phyloP scores from a whole-genome alignment of 768 basidiomycete species.

The Kwoniella bestiolae region DNA sequence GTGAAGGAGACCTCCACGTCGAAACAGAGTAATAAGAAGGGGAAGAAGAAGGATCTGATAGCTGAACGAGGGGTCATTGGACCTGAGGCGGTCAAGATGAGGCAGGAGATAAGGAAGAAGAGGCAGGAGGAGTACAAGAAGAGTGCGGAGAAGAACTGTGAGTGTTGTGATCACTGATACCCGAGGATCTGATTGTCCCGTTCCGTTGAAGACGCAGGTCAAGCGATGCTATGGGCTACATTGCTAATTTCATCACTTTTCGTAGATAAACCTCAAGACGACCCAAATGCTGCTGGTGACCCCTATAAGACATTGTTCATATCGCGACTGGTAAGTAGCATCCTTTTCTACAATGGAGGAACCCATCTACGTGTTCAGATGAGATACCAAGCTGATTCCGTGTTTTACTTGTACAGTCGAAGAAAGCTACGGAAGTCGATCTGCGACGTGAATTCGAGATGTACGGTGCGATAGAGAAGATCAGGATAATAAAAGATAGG shows the following conservation, averaged over 20 bases:
- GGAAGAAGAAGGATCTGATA: constrained; percentile 67
- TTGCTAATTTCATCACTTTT: neutral
- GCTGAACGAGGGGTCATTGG: constrained; percentile 48
- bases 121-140: constrained; percentile 57
- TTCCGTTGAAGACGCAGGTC: neutral
- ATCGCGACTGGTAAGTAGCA: constrained; percentile 72
- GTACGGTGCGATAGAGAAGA: constrained; percentile 91
- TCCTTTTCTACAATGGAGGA: neutral
- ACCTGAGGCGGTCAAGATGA: constrained; percentile 54
- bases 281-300: constrained; percentile 87
- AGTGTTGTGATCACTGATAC: constrained; percentile 56
- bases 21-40: constrained; percentile 62
- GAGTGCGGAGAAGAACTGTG: constrained; percentile 68
- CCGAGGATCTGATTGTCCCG: too few relatives aligned
- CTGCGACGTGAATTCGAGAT: constrained; percentile 92
- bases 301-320: constrained; percentile 99
- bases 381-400: too few relatives aligned
- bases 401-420: constrained; percentile 66
- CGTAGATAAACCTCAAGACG: constrained; percentile 89
- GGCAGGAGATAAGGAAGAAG: constrained; percentile 52
- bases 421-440: constrained; percentile 87
- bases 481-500: constrained; percentile 89
- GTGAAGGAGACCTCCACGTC: constrained; percentile 67
- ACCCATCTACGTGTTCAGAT: too few relatives aligned
- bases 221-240: constrained; percentile 9